A percentile compares a stretch with the other conserved stretches of the same genome.
phyloP scores from a whole-genome alignment of 163 green algal genomes.

The Prototheca cutis region DNA sequence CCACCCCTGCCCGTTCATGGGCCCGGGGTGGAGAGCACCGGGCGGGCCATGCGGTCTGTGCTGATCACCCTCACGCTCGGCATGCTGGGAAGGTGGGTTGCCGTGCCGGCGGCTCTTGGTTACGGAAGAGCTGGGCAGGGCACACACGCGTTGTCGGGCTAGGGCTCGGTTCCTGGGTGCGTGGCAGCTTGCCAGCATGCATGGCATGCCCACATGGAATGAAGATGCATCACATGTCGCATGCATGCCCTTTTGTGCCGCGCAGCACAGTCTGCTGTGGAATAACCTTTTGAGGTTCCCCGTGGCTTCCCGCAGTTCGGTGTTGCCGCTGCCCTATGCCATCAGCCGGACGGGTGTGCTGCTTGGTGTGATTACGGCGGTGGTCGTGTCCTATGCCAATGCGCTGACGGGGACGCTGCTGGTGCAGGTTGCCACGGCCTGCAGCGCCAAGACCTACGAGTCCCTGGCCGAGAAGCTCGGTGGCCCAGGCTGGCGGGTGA shows the following conservation, averaged over 20 bases:
- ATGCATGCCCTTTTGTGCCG: too few species aligned
- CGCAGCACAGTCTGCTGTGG: not conserved
- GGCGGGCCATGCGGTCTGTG: slow-evolving; percentile 7
- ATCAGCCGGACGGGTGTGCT: slow-evolving; percentile 44
- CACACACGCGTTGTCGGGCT: too few species aligned
- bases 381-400: slow-evolving; percentile 49
- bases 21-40: not conserved
- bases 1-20: too few species aligned
- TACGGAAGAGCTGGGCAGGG: not conserved
- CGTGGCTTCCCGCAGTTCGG: slow-evolving; percentile 31
- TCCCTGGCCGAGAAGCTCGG: slow-evolving; percentile 51
- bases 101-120: not conserved
- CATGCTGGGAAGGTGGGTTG: slow-evolving; percentile 23
- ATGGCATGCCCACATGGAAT: too few species aligned
- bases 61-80: slow-evolving; percentile 20
- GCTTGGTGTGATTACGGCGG: slow-evolving; percentile 30
- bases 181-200: too few species aligned
- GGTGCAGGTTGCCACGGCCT: slow-evolving; percentile 37
- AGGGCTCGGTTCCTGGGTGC: too few species aligned
- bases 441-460: slow-evolving; percentile 54
- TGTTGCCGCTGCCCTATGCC: slow-evolving; percentile 51
- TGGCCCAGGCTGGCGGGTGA: slow-evolving; percentile 41
- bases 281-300: not conserved
- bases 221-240: too few species aligned
- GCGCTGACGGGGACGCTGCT: slow-evolving; percentile 48